Base-by-base conservation (phyloP, 495 filamentous ascomycete genomes). In the Bacidia gigantensis region DNA sequence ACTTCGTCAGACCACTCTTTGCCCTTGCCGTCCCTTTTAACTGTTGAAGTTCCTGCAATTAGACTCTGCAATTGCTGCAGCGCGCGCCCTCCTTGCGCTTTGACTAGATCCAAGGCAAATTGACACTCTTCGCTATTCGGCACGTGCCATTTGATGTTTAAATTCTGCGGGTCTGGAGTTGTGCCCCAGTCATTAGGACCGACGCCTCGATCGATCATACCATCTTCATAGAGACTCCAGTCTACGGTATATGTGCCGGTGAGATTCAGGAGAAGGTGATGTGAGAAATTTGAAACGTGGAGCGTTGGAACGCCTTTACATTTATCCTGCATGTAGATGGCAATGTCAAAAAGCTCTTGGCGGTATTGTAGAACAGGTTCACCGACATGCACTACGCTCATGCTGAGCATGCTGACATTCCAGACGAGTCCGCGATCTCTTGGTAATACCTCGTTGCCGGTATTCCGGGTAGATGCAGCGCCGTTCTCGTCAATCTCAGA, bases 1-100 rank as follows among this genome's bases (percentile, higher is more conserved):
- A 96, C 82, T 65, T 97, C 93, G 66, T 99, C 92, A 0, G 89
- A 95, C 92, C 92, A 99, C 58, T 93, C 89, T 65, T 97, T 97
- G 49, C 90, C 92, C 61, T 85, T 93, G 41, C 92, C 92, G 58
- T 93, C 88, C 41, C 90, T 77, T 65, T 89, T 96, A 25, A 95
- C 80, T n/a, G 75, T 82, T 3, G 89, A 87, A 26, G 80, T 78
- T 32, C 87, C 83, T 55, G 83, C 78, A 50, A 86, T 93, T 29
- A 99, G 73, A 26, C 81, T 76, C 40, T 73, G 74, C 1, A 99
- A 69, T 29, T 82, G 77, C 29, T 75, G 72, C 42, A 90, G 69
- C n/a, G 83, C 83, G 51, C 67, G 69, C 41, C 78, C 74, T 11
- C 77, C 74, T 61, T 95, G 87, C 22, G 79, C 84, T 60, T 87